phyloP scores from a whole-genome alignment of 2,329 filamentous ascomycete genomes.

The Penicillium sp. region DNA sequence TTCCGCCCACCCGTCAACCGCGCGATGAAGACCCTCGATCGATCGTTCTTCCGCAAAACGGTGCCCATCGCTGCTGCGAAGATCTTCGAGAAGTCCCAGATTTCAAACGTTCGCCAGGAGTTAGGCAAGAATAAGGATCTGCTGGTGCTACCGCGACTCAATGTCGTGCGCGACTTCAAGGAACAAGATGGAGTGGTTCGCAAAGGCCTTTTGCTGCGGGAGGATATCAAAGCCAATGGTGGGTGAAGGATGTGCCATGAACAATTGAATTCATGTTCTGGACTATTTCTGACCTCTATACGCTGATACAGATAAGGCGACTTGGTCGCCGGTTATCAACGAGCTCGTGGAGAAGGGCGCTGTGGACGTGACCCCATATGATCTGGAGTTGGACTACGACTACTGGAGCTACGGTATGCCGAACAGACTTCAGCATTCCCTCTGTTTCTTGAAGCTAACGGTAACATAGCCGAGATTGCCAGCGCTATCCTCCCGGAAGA shows the following conservation, averaged over 20 bases:
- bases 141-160: slow-evolving; percentile 64
- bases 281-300: too few relatives aligned
- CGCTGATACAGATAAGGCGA: slow-evolving; percentile 60
- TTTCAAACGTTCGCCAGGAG: slow-evolving; percentile 69
- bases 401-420: slow-evolving; percentile 80
- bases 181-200: slow-evolving; percentile 52
- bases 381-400: slow-evolving; percentile 76
- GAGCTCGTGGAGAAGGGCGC: slow-evolving; percentile 70
- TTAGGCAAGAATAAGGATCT: slow-evolving; percentile 68
- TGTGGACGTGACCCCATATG: slow-evolving; percentile 72
- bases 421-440: neutral
- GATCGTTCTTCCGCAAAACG: slow-evolving; percentile 76
- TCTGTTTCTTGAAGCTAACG: neutral
- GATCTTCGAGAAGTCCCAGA: slow-evolving; percentile 72
- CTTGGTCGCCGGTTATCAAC: slow-evolving; percentile 72
- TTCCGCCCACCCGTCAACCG: slow-evolving; percentile 81
- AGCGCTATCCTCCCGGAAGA: slow-evolving; percentile 76
- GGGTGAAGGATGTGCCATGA: slow-evolving; percentile 27
- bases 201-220: slow-evolving; percentile 45
- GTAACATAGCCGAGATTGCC: slow-evolving; percentile 72
- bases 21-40: slow-evolving; percentile 77
- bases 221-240: slow-evolving; percentile 44
- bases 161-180: slow-evolving; percentile 60
- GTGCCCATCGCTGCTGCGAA: slow-evolving; percentile 77
- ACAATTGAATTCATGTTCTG: neutral